Conservation (phyloP, 306 rosid genomes). For the Senna tora region DNA sequence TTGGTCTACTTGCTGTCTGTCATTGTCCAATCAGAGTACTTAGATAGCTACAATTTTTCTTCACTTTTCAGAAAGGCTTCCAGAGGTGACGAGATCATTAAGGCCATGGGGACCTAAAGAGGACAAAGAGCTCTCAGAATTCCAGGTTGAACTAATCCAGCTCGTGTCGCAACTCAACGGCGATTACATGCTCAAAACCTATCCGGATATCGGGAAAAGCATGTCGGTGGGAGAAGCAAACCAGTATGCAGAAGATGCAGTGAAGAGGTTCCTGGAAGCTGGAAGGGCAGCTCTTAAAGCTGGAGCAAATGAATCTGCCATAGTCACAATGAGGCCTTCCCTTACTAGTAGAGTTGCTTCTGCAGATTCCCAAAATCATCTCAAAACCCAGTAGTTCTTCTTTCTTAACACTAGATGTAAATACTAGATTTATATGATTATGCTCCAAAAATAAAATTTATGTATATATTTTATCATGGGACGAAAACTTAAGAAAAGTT, state of each 20-base stretch:
- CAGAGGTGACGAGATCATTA: constrained; percentile 62
- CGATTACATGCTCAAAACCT: constrained; percentile 71
- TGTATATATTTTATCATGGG: not conserved
- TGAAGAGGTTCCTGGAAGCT: constrained; percentile 90
- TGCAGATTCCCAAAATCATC: constrained; percentile 33
- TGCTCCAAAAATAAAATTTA: not conserved
- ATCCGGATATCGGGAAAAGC: constrained; percentile 75
- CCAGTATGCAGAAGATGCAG: constrained; percentile 90
- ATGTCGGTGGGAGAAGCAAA: constrained; percentile 88
- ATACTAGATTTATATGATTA: not conserved
- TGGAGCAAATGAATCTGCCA: constrained; percentile 88
- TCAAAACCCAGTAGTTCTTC: constrained; percentile 52
- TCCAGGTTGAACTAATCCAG: constrained; percentile 86
- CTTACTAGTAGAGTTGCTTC: constrained; percentile 72
- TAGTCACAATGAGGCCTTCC: constrained; percentile 92
- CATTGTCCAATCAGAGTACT: constrained; percentile 4
- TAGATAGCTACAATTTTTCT: constrained; percentile 2
- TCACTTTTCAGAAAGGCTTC: constrained; percentile 64
- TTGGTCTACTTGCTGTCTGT: not conserved
- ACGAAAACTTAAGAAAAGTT: not conserved
- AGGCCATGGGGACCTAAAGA: constrained; percentile 78
- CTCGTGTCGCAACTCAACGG: constrained; percentile 98
- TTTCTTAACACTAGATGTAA: constrained; percentile 28
- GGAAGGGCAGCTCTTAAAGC: constrained; percentile 81
- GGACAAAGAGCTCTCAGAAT: constrained; percentile 76